Percentiles rank a stretch among this genome's conserved stretches.
phyloP scores from a whole-genome alignment of 2,329 filamentous ascomycete genomes.

The Plectosphaerella sp. region DNA sequence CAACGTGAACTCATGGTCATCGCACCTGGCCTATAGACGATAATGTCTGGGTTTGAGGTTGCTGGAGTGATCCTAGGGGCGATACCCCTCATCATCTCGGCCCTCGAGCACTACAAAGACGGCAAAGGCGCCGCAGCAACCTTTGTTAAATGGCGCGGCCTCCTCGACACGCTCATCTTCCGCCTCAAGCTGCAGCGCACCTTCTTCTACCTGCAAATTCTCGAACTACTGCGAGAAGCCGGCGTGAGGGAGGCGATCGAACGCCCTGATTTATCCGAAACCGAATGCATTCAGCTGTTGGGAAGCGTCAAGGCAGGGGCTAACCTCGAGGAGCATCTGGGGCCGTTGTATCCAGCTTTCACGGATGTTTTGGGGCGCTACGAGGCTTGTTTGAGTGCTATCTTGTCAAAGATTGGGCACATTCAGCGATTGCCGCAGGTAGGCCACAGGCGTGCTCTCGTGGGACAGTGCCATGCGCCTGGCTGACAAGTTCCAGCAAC shows the following conservation, averaged over 20 bases:
- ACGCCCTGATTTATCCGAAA: background rate
- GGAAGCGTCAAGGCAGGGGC: background rate
- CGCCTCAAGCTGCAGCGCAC: background rate
- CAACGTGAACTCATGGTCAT: no score
- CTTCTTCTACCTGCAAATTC: background rate
- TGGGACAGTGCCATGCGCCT: no score
- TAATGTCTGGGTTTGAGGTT: background rate
- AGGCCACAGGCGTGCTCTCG: no score
- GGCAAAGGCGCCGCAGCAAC: background rate
- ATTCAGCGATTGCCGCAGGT: no score
- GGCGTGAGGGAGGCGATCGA: background rate
- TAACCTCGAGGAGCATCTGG: background rate
- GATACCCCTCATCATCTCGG: background rate
- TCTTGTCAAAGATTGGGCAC: no score
- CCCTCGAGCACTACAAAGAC: background rate
- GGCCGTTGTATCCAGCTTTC: background rate
- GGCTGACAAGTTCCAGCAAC: background rate
- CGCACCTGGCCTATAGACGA: no score
- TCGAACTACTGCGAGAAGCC: background rate
- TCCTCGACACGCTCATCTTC: background rate
- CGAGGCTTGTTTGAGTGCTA: no score
- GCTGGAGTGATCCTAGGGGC: background rate
- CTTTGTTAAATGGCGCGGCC: background rate
- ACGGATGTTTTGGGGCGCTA: no score
- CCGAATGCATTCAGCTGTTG: background rate